A percentile compares a stretch with the other conserved stretches of the same genome.
These are phyloP conservation scores for Chalciporus chontae DNA, from an alignment of 768 basidiomycete species.

Conservation along the genomic window DNA sequence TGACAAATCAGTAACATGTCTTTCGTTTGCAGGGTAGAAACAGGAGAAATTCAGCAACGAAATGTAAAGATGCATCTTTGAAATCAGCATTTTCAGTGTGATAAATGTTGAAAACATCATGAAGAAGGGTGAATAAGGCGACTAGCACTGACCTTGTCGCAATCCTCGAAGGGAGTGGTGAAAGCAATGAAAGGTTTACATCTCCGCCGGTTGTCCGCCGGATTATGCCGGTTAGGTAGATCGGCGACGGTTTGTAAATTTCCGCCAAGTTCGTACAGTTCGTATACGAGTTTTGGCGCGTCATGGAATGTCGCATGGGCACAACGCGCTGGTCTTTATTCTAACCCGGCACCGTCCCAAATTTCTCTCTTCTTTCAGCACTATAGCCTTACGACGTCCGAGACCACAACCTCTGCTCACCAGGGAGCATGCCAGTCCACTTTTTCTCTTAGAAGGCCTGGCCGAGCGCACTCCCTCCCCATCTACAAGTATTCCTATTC, in stretches of 20 bases:
- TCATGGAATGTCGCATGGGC: conserved; percentile 81
- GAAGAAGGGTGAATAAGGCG: conserved; percentile 1
- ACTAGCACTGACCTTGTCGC: conserved; percentile 71
- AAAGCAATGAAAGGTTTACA: conserved; percentile 44
- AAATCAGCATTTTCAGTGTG: conserved; percentile 90
- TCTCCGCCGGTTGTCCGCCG: conserved; percentile 15
- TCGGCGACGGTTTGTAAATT: no score
- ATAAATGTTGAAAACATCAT: conserved; percentile 28
- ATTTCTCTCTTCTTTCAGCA: not conserved
- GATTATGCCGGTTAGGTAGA: conserved; percentile 4
- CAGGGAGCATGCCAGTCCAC: not conserved
- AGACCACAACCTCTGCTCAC: not conserved
- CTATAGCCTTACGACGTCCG: conserved; percentile 1
- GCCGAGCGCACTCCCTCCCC: no score
- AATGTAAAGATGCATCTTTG: conserved; percentile 35
- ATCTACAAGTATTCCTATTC: no score
- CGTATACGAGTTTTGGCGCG: not conserved
- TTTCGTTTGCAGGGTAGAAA: not conserved
- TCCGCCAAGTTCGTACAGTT: no score
- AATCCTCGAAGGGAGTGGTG: conserved; percentile 72
- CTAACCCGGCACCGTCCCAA: conserved; percentile 3
- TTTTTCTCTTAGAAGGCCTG: not conserved
- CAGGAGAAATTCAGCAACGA: conserved; percentile 27
- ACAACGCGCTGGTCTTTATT: not conserved
- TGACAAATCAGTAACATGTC: conserved; percentile 2